phyloP scores from a whole-genome alignment of 306 rosid species.

The Begonia loranthoides region DNA sequence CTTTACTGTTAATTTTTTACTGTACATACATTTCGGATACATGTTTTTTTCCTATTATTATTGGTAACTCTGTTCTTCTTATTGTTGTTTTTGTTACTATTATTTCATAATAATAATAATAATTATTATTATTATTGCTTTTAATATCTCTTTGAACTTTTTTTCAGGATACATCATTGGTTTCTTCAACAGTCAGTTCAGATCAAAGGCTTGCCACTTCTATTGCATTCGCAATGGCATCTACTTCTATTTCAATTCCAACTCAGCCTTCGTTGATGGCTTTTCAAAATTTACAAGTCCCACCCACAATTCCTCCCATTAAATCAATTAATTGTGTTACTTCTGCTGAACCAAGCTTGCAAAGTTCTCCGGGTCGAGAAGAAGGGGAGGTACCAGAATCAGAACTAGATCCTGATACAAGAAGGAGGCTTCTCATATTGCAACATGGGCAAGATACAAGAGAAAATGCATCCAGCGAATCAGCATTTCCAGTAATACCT shows the following conservation, averaged over 20 bases:
- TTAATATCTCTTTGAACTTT: not conserved
- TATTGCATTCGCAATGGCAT: conserved; percentile 32
- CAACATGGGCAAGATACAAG: conserved; percentile 98
- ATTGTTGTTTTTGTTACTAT: too few relatives aligned
- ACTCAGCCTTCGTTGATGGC: conserved; percentile 39
- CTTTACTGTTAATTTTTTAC: too few relatives aligned
- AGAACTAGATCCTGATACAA: conserved; percentile 95
- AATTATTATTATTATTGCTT: too few relatives aligned
- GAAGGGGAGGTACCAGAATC: conserved; percentile 99
- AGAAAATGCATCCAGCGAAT: conserved; percentile 50
- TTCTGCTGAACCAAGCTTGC: conserved; percentile 61
- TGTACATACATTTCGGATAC: too few relatives aligned
- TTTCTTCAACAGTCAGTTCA: conserved; percentile 32
- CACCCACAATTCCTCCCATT: conserved; percentile 35
- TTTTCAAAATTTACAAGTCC: conserved; percentile 41
- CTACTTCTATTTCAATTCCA: conserved; percentile 51
- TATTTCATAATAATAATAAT: too few relatives aligned
- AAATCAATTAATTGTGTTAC: conserved; percentile 49
- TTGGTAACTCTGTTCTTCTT: too few relatives aligned
- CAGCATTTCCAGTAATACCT: conserved; percentile 57
- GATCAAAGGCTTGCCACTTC: conserved; percentile 58
- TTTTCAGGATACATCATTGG: conserved; percentile 52
- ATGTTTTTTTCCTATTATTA: too few relatives aligned
- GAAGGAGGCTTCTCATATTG: conserved; percentile 96
- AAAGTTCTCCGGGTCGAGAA: conserved; percentile 93